Evolutionary conservation across 2,329 filamentous ascomycete genomes (phyloP).

Genomic region (Aspergillus ibericus): DNA sequence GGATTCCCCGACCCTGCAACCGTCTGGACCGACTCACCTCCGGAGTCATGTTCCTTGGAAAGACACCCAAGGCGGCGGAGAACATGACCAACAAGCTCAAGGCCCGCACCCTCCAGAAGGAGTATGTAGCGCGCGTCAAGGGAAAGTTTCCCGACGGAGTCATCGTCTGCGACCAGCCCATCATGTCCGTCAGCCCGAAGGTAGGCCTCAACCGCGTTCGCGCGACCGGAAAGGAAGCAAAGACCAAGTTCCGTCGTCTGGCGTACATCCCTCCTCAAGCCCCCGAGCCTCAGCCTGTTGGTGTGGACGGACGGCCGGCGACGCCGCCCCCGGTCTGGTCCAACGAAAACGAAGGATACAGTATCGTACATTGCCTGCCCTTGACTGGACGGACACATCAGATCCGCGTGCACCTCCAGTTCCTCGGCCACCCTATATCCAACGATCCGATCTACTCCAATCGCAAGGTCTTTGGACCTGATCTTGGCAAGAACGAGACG

Average conservation of each 20-base stretch:
- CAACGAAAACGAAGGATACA: slow-evolving; percentile 70
- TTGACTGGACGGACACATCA: slow-evolving; percentile 95
- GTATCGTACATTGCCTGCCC: slow-evolving; percentile 89
- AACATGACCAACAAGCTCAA: slow-evolving; percentile 73
- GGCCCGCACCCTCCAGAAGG: slow-evolving; percentile 82
- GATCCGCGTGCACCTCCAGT: slow-evolving; percentile 90
- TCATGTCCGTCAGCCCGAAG: slow-evolving; percentile 91
- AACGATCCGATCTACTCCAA: slow-evolving; percentile 99
- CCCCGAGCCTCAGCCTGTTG: slow-evolving; percentile 25
- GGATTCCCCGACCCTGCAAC: slow-evolving; percentile 75
- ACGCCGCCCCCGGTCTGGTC: slow-evolving; percentile 35
- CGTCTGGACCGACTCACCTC: slow-evolving; percentile 91
- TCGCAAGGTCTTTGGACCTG: slow-evolving; percentile 81
- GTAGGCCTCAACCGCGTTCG: slow-evolving; percentile 92
- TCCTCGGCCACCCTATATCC: slow-evolving; percentile 88
- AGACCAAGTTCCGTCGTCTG: slow-evolving; percentile 85
- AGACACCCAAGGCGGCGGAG: slow-evolving; percentile 77
- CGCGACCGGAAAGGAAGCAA: slow-evolving; percentile 84
- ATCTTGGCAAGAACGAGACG: slow-evolving; percentile 69
- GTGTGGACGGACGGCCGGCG: slow-evolving; percentile 27
- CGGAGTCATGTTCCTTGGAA: slow-evolving; percentile 97
- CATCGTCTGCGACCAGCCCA: slow-evolving; percentile 87
- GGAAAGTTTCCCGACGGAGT: slow-evolving; percentile 91
- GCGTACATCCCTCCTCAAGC: slow-evolving; percentile 75
- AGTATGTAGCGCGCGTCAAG: slow-evolving; percentile 89